A percentile compares a stretch with the other conserved stretches of the same genome.
Conservation (phyloP, 129 eudicot species). For the Helianthus annuus region DNA sequence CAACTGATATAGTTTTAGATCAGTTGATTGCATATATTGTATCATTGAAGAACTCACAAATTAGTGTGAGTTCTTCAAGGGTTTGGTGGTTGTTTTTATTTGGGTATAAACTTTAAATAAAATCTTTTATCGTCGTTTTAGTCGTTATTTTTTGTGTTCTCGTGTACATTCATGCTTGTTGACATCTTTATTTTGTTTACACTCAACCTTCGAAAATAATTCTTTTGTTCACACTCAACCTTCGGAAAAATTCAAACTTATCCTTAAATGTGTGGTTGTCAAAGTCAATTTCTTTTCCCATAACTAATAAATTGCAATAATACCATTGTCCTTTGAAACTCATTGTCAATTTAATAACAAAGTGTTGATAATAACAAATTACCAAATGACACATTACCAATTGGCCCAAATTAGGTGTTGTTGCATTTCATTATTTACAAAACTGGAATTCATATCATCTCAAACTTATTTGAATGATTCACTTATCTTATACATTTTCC, state of each 20-base stretch:
- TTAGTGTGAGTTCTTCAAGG: no score
- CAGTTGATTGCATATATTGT: no score
- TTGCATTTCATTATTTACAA: neutral
- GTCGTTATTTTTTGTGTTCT: no score
- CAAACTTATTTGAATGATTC: neutral
- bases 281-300: constrained; percentile 22
- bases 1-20: no score
- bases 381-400: constrained; percentile 21
- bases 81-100: no score
- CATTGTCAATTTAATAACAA: constrained; percentile 17
- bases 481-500: neutral
- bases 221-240: constrained; percentile 22
- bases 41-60: no score
- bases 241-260: neutral
- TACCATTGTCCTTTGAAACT: constrained; percentile 21
- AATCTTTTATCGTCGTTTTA: no score
- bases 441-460: neutral
- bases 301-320: constrained; percentile 5
- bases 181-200: no score
- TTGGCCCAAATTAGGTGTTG: constrained; percentile 14
- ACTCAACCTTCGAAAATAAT: neutral
- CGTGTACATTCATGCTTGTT: no score
- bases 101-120: no score
- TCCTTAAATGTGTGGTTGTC: constrained; percentile 23
- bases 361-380: constrained; percentile 22